Evolutionary conservation across 495 filamentous ascomycete species (phyloP).

Genomic region (Aspergillus campestris): DNA sequence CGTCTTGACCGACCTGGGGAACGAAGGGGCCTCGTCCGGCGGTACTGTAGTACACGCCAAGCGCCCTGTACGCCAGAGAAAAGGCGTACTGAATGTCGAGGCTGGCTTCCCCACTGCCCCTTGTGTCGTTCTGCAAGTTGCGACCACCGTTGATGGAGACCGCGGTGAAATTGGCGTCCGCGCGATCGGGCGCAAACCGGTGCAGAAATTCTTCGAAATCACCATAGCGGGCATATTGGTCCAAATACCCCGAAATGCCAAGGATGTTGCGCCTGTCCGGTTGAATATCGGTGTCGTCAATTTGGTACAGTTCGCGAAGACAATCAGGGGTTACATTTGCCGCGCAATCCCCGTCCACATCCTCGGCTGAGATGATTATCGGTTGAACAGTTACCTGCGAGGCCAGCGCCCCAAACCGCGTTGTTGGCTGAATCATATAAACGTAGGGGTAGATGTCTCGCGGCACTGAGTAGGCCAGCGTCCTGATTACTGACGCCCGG

Average conservation of each 20-base stretch:
- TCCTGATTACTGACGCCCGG: slow-evolving; percentile 35
- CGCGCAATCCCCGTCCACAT: slow-evolving; percentile 34
- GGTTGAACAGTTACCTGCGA: slow-evolving; percentile 20
- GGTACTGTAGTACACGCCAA: slow-evolving; percentile 58
- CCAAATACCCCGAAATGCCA: slow-evolving; percentile 62
- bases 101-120: slow-evolving; percentile 50
- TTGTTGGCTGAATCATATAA: slow-evolving; percentile 50
- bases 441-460: slow-evolving; percentile 35
- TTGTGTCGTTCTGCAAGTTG: slow-evolving; percentile 37
- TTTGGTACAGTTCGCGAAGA: slow-evolving; percentile 50
- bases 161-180: slow-evolving; percentile 52
- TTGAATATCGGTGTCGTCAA: slow-evolving; percentile 36
- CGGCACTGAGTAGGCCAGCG: slow-evolving; percentile 52
- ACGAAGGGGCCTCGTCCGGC: slow-evolving; percentile 51
- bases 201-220: slow-evolving; percentile 49
- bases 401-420: slow-evolving; percentile 35
- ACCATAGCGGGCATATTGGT: slow-evolving; percentile 52
- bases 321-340: slow-evolving; percentile 48
- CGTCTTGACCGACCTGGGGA: slow-evolving; percentile 40
- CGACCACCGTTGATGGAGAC: slow-evolving; percentile 51
- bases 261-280: slow-evolving; percentile 39
- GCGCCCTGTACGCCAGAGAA: slow-evolving; percentile 48
- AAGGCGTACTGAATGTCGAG: slow-evolving; percentile 66
- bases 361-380: slow-evolving; percentile 15
- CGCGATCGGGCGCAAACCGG: slow-evolving; percentile 41